Evolutionary conservation across 345 rosid genomes (phyloP).

Genomic region (Erodium maritimum): DNA sequence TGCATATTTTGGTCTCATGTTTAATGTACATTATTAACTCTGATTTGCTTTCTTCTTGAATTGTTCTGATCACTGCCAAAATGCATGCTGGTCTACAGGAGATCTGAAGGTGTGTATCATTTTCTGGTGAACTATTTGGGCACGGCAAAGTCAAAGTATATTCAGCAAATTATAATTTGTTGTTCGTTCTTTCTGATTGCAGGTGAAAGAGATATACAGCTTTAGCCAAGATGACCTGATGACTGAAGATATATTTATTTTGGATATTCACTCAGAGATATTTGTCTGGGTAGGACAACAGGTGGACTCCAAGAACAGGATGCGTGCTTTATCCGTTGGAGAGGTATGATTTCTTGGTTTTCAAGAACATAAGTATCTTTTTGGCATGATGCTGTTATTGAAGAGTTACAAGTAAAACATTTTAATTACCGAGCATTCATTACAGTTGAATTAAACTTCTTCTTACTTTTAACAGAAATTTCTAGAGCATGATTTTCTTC

Average conservation of each 20-base stretch:
- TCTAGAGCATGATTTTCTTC: conserved; percentile 59
- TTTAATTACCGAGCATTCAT: neutral
- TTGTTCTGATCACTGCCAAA: conserved; percentile 15
- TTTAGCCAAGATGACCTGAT: conserved; percentile 91
- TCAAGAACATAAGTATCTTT: neutral
- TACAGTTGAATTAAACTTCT: no score
- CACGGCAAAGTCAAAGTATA: neutral
- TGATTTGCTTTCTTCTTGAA: conserved; percentile 9
- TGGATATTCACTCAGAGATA: conserved; percentile 74
- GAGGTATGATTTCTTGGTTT: conserved; percentile 39
- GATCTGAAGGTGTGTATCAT: conserved; percentile 62
- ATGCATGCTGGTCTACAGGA: conserved; percentile 39
- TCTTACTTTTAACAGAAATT: conserved; percentile 44
- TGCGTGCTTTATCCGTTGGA: conserved; percentile 58
- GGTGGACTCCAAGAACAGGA: conserved; percentile 64
- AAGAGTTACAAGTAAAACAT: neutral
- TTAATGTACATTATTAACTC: conserved; percentile 9
- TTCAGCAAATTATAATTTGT: neutral
- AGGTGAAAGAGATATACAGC: conserved; percentile 85
- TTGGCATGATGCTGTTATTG: neutral
- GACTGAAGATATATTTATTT: conserved; percentile 94
- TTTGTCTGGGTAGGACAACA: conserved; percentile 95
- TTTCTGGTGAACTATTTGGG: neutral
- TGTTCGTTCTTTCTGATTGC: conserved; percentile 7
- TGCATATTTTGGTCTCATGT: neutral